Evolutionary conservation across 345 rosid species (phyloP), one percentile per base, ranked within the genome.

Genomic region (Lenwebbia sp.): DNA sequence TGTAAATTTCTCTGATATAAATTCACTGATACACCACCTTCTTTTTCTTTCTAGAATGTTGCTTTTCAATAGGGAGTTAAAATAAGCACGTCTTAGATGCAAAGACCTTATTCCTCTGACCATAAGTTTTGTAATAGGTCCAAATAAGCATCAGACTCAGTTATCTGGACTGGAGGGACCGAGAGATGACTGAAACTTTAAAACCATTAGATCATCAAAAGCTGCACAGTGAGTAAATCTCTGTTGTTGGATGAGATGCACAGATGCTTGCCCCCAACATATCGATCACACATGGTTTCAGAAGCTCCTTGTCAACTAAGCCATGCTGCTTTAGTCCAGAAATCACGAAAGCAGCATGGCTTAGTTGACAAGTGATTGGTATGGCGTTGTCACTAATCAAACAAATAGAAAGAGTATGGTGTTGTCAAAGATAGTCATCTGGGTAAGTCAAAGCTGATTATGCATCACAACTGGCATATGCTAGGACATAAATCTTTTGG

Each of bases 101-200:
- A 30, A 56, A 15, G 33, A 52, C 19, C 44, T 44, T 76, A 30
- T 37, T 21, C 23, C 56, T 28, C 26, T 47, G n/a, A 55, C 51
- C 70, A 23, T 26, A 25, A 60, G 60, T 51, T 84, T 26, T 58
- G 55, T 91, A 55, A 58, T 87, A 95, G 98, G 95, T 94, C 85
- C 95, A 92, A 95, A 96, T 92, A 93, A 98, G 90, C 94, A 95
- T 90, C 93, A 57, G 83, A 78, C 89, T 13, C 96, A 96, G 90
- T 93, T 91, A 87, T 89, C 98, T 85, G 90, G 96, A 89, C 96
- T 96, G 62, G 96, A 94, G 93, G 95, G 92, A 88, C 88, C 94
- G 85, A 94, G 92, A 92, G 95, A 89, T 90, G 95, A 49, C 83
- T 95, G 86, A 97, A 94, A 89, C 95, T 88, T 94, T 56, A 94